A percentile compares a stretch with the other conserved stretches of the same genome.
phyloP scores from a whole-genome alignment of 164 flowering plant species.

The Vitis riparia region DNA sequence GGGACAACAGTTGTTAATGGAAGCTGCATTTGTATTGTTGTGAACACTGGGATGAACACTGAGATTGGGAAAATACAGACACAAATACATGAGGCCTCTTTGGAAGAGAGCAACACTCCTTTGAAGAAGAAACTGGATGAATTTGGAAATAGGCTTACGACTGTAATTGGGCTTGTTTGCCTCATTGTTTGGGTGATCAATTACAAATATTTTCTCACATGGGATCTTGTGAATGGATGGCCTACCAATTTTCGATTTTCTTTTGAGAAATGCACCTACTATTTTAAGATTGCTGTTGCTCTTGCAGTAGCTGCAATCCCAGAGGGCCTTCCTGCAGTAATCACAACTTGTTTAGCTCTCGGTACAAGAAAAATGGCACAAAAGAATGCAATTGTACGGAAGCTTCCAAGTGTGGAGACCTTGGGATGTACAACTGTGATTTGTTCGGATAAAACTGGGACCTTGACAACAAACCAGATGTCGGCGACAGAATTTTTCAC shows the following conservation, averaged over 20 bases:
- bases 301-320: conserved; percentile 97
- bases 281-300: conserved; percentile 89
- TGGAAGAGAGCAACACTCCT: conserved; percentile 79
- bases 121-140: conserved; percentile 88
- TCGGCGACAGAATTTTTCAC: conserved; percentile 76
- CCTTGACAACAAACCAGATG: conserved; percentile 95
- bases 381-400: conserved; percentile 85
- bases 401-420: conserved; percentile 93
- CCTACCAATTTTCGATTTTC: conserved; percentile 73
- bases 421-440: conserved; percentile 92
- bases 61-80: conserved; percentile 89
- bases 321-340: conserved; percentile 95
- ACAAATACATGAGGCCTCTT: conserved; percentile 88
- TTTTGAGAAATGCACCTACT: conserved; percentile 85
- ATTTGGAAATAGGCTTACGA: conserved; percentile 78
- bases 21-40: conserved; percentile 68
- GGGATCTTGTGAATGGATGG: conserved; percentile 76
- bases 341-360: conserved; percentile 86
- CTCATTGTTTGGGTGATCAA: conserved; percentile 81
- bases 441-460: conserved; percentile 93
- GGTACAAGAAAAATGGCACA: conserved; percentile 95
- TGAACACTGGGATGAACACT: conserved; percentile 72
- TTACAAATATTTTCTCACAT: conserved; percentile 74
- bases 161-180: conserved; percentile 76
- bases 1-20: conserved; percentile 91